Percentiles rank a stretch among this genome's conserved stretches.
These are phyloP conservation scores for Orbilia oligospora DNA, from an alignment of 2,329 filamentous ascomycete genomes.

Conservation along the genomic window DNA sequence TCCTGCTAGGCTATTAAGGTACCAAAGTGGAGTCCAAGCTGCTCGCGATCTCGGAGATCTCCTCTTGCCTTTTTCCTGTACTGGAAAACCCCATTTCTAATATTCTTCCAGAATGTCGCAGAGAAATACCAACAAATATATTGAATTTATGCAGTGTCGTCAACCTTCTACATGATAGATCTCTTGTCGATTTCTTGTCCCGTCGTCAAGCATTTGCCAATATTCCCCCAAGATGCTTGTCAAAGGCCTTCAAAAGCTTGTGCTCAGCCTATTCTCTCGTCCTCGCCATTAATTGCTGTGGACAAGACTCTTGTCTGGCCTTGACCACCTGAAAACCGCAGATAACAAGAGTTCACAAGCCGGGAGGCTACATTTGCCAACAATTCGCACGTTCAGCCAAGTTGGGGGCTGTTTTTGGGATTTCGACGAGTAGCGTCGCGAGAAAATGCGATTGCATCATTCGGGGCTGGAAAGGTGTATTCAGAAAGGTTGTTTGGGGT, in stretches of 20 bases:
- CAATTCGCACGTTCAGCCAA: conserved; percentile 11
- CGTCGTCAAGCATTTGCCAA: conserved; percentile 59
- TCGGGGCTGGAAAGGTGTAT: conserved; percentile 43
- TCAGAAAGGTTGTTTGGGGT: background rate
- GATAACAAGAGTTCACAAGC: conserved; percentile 29
- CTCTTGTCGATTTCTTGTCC: conserved; percentile 57
- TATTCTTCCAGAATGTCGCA: background rate
- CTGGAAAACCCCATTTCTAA: background rate
- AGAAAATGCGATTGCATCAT: conserved; percentile 40
- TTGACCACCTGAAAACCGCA: conserved; percentile 8
- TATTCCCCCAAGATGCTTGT: conserved; percentile 12
- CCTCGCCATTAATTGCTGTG: conserved; percentile 6
- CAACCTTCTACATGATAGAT: conserved; percentile 7
- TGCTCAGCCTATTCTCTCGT: conserved; percentile 13
- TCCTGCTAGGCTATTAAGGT: conserved; percentile 10
- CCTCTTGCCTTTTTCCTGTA: background rate
- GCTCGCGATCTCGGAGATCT: conserved; percentile 22
- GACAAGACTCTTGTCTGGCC: conserved; percentile 34
- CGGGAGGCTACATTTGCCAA: conserved; percentile 32
- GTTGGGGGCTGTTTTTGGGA: conserved; percentile 8
- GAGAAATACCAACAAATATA: background rate
- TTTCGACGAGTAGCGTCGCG: conserved; percentile 27
- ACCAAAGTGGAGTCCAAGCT: conserved; percentile 12
- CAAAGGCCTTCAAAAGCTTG: conserved; percentile 38
- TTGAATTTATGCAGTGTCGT: conserved; percentile 27